Conservation (phyloP, 257 asterid genomes). For the Jasminum sambac region DNA sequence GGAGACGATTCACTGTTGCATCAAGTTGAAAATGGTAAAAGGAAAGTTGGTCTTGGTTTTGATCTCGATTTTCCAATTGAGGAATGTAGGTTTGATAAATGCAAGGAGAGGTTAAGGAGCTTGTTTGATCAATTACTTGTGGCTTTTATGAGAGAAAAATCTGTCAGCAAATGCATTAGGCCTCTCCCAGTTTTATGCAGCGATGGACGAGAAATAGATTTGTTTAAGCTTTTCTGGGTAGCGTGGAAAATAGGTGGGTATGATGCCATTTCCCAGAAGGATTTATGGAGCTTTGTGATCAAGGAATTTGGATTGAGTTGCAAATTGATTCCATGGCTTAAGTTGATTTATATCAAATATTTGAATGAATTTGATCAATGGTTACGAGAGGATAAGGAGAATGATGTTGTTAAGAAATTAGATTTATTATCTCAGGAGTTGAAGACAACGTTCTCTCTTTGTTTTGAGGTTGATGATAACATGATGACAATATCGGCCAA, state of each 20-base stretch:
- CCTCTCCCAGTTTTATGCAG: slow-evolving; percentile 56
- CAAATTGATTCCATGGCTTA: slow-evolving; percentile 35
- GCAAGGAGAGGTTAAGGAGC: slow-evolving; percentile 51
- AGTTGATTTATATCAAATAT: slow-evolving; percentile 55
- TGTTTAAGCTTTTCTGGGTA: slow-evolving; percentile 66
- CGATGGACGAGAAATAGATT: slow-evolving; percentile 51
- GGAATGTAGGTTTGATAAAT: slow-evolving; percentile 43
- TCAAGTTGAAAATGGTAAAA: slow-evolving; percentile 29
- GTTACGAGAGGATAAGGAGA: slow-evolving; percentile 37
- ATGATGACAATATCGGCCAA: too few species aligned
- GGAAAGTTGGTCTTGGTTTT: slow-evolving; percentile 27
- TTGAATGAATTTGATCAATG: slow-evolving; percentile 60
- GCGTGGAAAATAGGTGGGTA: slow-evolving; percentile 64
- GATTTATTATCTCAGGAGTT: slow-evolving; percentile 48
- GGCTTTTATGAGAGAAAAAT: slow-evolving; percentile 42
- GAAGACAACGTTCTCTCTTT: neutral
- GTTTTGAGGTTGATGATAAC: neutral
- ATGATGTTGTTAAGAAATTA: slow-evolving; percentile 36
- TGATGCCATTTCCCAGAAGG: slow-evolving; percentile 33
- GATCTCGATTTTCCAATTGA: slow-evolving; percentile 37
- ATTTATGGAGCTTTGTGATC: slow-evolving; percentile 59
- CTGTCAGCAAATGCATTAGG: slow-evolving; percentile 33
- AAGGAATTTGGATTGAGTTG: slow-evolving; percentile 52
- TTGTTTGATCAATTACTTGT: slow-evolving; percentile 57
- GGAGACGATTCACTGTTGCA: slow-evolving; percentile 26